Conservation (phyloP, 2,329 filamentous ascomycete genomes). For the Aspergillus glaucus region DNA sequence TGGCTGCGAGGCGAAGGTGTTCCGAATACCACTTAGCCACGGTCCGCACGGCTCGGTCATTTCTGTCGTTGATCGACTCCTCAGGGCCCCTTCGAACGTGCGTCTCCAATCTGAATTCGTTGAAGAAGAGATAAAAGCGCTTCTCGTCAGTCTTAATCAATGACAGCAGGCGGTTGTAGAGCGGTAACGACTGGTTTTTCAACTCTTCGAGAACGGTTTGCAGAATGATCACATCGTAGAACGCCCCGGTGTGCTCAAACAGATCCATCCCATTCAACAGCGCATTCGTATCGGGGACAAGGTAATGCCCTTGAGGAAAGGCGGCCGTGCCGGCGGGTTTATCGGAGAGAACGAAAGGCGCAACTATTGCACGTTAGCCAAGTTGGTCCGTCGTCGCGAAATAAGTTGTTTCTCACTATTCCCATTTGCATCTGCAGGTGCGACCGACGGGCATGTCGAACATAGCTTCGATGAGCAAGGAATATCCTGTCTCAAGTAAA, state of each 20-base stretch:
- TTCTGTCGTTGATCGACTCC: conserved; percentile 92
- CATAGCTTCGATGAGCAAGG: conserved; percentile 93
- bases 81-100: conserved; percentile 67
- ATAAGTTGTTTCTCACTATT: conserved; percentile 49
- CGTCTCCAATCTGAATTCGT: conserved; percentile 92
- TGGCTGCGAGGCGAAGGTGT: conserved; percentile 62
- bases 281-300: conserved; percentile 93
- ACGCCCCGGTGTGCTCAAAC: conserved; percentile 84
- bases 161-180: conserved; percentile 88
- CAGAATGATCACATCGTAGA: conserved; percentile 93
- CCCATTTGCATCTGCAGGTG: conserved; percentile 72
- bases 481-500: conserved; percentile 94
- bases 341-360: conserved; percentile 82
- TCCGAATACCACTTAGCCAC: conserved; percentile 86
- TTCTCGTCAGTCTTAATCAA: conserved; percentile 95
- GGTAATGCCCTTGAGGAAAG: conserved; percentile 83
- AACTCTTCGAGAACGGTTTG: conserved; percentile 96
- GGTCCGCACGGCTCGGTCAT: conserved; percentile 81
- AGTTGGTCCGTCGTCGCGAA: background rate
- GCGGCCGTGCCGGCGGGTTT: conserved; percentile 75
- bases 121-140: conserved; percentile 98
- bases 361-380: conserved; percentile 47
- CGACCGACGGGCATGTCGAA: conserved; percentile 63
- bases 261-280: conserved; percentile 94
- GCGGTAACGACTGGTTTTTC: conserved; percentile 82